A percentile compares a stretch with the other conserved stretches of the same genome.
These are phyloP conservation scores for Phanerochaete sordida DNA, from an alignment of 768 basidiomycete species.

Conservation along the genomic window DNA sequence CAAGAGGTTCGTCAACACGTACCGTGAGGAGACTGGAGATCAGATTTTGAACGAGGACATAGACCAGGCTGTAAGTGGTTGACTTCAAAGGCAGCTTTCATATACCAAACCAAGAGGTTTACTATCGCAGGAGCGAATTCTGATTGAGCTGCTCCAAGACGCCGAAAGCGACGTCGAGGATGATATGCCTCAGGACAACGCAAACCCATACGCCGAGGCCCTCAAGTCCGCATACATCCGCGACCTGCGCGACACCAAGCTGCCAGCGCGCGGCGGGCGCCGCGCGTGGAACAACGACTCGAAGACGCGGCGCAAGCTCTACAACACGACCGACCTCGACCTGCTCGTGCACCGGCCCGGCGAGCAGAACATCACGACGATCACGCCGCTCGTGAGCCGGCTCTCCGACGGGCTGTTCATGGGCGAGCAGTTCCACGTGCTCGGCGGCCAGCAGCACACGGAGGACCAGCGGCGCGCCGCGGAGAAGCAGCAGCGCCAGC, in stretches of 20 bases:
- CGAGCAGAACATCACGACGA: conserved; percentile 53
- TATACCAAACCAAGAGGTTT: neutral
- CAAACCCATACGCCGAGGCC: neutral
- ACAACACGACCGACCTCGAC: conserved; percentile 44
- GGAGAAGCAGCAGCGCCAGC: neutral
- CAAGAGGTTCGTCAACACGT: neutral
- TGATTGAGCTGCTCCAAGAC: neutral
- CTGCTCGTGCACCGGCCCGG: conserved; percentile 51
- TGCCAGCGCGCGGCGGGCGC: neutral
- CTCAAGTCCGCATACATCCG: neutral
- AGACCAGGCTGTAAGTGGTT: neutral
- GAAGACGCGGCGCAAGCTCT: conserved; percentile 7
- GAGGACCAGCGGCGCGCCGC: neutral
- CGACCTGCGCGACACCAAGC: neutral
- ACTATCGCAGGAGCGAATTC: neutral
- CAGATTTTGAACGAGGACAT: neutral
- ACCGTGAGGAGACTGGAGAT: neutral
- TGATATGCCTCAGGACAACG: too few species aligned
- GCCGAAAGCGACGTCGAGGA: too few species aligned
- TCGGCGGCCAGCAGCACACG: conserved; percentile 40
- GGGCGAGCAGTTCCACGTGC: conserved; percentile 45
- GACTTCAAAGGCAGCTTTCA: neutral
- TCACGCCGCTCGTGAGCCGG: conserved; percentile 56
- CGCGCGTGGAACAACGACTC: neutral
- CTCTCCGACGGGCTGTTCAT: conserved; percentile 50